Base-by-base conservation (phyloP, 495 filamentous ascomycete genomes). In the Talaromyces proteolyticus region DNA sequence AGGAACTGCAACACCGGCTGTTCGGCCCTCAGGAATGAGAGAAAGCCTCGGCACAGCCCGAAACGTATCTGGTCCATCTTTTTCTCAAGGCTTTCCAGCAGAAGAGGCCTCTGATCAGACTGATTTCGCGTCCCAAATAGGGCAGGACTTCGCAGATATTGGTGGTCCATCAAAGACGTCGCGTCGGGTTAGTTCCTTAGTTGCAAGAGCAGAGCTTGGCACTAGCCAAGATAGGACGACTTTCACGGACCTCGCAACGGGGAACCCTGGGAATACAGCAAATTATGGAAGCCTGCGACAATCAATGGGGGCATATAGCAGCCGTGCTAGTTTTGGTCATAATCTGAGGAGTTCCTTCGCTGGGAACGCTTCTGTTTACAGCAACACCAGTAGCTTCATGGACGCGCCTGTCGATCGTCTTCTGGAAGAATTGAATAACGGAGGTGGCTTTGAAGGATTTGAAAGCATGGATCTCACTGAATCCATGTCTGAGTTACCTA, bases 121-220 rank as follows among this genome's bases (percentile, higher is more conserved):
- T 37, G 80, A 86, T 42, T 76, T 91, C 47, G 82, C 79, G 3
- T 82, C 85, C 10, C 80, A 87, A 4, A 66, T 98, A 17, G 88
- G 91, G 47, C 83, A 89, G 20, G 89, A 93, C 45, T 87, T 81
- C 51, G 86, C 84, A 19, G 73, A 76, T 41, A 77, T 81, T 23
- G 77, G 82, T 36, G 80, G 80, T 16, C 82, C 84, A 3, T 73
- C 80, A 18, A 83, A 87, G 63, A 82, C 89, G 38, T 93, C 89
- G 11, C 78, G 93, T 24, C 78, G 93, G 23, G 89, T 97, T 18
- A 97, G 93, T 64, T 96, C 93, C 29, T 73, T 97, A 52, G 78
- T 97, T 46, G 88, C 93, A n/a, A 77, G 92, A 55, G 86, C 91
- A 18, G 92, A 97, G 60, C 70, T 96, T 11, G 92, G 89, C 0